These are phyloP conservation scores for Ormosia emarginata DNA, from an alignment of 306 rosid genomes.

Conservation along the genomic window DNA sequence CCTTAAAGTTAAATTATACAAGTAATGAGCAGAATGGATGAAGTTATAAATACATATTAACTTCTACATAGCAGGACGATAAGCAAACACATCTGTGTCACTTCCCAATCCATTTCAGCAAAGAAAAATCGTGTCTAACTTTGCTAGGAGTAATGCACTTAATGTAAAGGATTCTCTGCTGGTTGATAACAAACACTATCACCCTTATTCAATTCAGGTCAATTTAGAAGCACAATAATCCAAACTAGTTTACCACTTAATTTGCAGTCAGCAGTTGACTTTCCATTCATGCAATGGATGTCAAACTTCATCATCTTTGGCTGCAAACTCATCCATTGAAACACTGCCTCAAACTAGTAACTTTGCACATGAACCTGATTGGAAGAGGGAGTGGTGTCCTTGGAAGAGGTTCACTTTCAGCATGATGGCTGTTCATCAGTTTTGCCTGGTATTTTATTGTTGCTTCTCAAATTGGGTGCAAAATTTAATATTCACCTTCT, in stretches of 20 bases:
- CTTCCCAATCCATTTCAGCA: neutral
- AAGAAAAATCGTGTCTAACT: neutral
- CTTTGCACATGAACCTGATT: neutral
- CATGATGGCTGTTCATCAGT: neutral
- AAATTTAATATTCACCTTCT: neutral
- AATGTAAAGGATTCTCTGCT: neutral
- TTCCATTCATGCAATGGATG: too few species aligned
- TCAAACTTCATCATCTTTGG: too few species aligned
- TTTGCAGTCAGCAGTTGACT: neutral
- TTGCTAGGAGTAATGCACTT: neutral
- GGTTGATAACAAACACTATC: neutral
- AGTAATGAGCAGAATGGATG: neutral
- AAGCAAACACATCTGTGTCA: neutral
- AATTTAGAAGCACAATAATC: too few species aligned
- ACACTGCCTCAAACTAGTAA: too few species aligned
- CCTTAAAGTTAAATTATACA: neutral
- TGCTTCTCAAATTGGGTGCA: neutral
- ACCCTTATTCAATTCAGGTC: neutral
- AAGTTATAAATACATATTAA: neutral
- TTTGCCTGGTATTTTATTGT: neutral
- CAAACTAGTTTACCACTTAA: too few species aligned
- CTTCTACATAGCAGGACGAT: neutral
- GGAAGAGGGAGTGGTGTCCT: neutral
- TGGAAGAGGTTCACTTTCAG: neutral
- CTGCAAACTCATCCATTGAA: too few species aligned